Percentiles rank a stretch among this genome's conserved stretches.
These are phyloP conservation scores for Macrolepiota fuliginosa DNA, from an alignment of 768 basidiomycete genomes.

Conservation along the genomic window DNA sequence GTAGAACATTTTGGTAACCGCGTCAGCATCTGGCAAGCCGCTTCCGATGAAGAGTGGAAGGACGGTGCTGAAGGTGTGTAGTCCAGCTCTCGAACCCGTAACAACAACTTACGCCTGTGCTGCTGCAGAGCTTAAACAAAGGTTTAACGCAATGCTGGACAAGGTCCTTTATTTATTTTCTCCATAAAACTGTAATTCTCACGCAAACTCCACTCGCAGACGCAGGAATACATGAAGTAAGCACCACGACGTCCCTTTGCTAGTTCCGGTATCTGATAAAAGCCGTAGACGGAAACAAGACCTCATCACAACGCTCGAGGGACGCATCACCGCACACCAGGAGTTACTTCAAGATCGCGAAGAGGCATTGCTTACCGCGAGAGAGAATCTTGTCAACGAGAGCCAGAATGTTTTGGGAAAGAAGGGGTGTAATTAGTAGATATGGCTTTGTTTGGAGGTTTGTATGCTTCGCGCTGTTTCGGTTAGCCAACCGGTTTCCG, in stretches of 20 bases:
- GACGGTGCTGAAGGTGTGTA: slow-evolving; percentile 4
- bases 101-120: background rate
- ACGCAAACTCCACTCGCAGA: background rate
- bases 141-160: background rate
- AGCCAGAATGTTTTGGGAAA: slow-evolving; percentile 6
- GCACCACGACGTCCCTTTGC: background rate
- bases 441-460: background rate
- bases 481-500: no score
- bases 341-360: background rate
- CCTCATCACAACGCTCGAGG: slow-evolving; percentile 1
- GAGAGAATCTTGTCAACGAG: background rate
- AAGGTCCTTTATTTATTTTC: background rate
- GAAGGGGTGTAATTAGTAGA: background rate
- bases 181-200: background rate
- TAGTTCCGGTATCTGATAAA: no score
- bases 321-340: background rate
- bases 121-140: background rate
- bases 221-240: slow-evolving; percentile 4
- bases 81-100: no score
- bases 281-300: background rate
- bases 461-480: no score
- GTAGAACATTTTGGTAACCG: slow-evolving; percentile 7
- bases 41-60: slow-evolving; percentile 10
- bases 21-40: slow-evolving; percentile 3
- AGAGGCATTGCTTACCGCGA: background rate